Base-by-base conservation (phyloP, 495 filamentous ascomycete genomes). In the Neurospora africana region DNA sequence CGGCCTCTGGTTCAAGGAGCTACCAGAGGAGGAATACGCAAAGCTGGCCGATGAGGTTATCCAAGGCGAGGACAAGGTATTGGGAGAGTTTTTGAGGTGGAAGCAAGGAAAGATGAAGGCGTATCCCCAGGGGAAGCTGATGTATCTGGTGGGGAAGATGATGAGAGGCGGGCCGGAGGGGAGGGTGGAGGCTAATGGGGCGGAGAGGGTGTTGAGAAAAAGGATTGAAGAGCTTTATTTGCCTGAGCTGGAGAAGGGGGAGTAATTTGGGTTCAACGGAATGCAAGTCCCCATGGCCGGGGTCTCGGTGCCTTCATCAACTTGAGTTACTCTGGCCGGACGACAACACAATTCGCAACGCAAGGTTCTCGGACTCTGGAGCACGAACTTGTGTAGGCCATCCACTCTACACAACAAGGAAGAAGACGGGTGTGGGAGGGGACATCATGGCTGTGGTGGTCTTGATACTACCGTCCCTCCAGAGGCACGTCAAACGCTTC, bases 121-220 rank as follows among this genome's bases (percentile, higher is more conserved):
- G 0, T 85, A 88, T 68, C 84, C 80, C 5, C 83, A 86, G 68
- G 91, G 91, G 4, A 97, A 97, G 81, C 80, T 96, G 37, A 91
- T 90, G 76, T 98, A 90, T 81, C 89, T 98, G 74, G 90, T 99
- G 6, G 95, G 95, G 21, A 91, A 91, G 81, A 95, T 98, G 92
- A 93, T 99, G 86, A 86, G 88, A 68, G 82, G 83, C 41, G 91
- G 93, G 9, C 87, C 88, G 37, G 89, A 93, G 75, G 91, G 93
- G 40, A 90, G 87, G 6, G 89, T 97, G 39, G 90, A 96, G 81
- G 90, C 95, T 7, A 84, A 81, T 68, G 87, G 85, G 73, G 96
- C 93, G 0, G 90, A 91, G 82, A 83, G 81, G 72, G 82, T 90
- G 23, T 80, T 97, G 76, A 85, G 84, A 76, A 81, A 82, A 71